phyloP scores from a whole-genome alignment of 345 rosid species.

The Hibiscus mutabilis region DNA sequence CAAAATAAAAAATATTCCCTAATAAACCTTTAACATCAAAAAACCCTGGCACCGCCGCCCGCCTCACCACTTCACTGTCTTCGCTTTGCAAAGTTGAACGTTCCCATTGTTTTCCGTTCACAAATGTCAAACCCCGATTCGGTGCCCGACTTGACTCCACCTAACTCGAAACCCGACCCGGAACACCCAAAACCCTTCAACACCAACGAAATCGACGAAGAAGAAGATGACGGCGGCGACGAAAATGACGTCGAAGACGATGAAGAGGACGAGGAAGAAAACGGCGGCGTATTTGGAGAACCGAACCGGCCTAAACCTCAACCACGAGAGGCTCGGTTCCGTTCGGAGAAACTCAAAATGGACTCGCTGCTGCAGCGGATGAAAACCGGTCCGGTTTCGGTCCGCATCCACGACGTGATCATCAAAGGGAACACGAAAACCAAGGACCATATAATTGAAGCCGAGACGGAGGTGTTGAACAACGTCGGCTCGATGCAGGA shows the following conservation, averaged over 20 bases:
- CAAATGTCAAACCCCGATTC: constrained; percentile 1
- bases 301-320: constrained; percentile 17
- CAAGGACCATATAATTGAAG: constrained; percentile 71
- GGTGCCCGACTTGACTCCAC: neutral
- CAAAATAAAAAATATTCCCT: neutral
- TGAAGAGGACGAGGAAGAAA: constrained; percentile 20
- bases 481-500: constrained; percentile 61
- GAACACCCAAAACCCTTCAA: neutral
- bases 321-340: constrained; percentile 25
- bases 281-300: constrained; percentile 25
- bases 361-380: constrained; percentile 46
- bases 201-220: constrained; percentile 14
- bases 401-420: constrained; percentile 83
- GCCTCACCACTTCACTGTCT: neutral
- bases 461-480: constrained; percentile 51
- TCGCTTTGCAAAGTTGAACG: neutral
- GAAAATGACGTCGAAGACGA: constrained; percentile 32
- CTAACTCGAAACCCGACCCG: neutral
- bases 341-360: constrained; percentile 30
- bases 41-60: neutral
- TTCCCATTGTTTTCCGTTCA: neutral
- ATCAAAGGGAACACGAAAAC: constrained; percentile 76
- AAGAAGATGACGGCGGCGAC: constrained; percentile 18
- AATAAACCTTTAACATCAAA: neutral
- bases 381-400: constrained; percentile 41